phyloP scores from a whole-genome alignment of 2,329 filamentous ascomycete species.

The Cytospora paraplurivora region DNA sequence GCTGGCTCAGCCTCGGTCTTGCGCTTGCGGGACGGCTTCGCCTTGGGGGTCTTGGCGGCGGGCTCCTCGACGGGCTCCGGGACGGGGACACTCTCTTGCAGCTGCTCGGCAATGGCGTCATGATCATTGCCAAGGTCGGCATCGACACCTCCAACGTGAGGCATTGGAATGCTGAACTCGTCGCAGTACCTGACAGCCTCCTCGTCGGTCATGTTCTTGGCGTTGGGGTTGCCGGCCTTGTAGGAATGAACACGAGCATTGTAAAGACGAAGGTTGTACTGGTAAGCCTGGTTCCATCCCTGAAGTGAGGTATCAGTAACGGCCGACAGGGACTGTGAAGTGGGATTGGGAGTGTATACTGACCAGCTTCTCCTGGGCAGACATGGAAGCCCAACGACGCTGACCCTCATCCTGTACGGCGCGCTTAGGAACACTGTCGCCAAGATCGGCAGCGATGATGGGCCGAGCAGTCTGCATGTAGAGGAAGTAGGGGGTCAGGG shows the following conservation, averaged over 20 bases:
- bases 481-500: constrained; percentile 91
- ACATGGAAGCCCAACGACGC: constrained; percentile 81
- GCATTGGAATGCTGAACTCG: constrained; percentile 56
- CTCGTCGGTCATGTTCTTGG: constrained; percentile 63
- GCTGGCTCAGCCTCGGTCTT: constrained; percentile 50
- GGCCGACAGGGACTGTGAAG: background rate
- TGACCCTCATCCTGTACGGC: constrained; percentile 88
- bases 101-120: constrained; percentile 61
- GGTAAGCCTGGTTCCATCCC: constrained; percentile 68
- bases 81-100: constrained; percentile 48
- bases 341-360: constrained; percentile 30
- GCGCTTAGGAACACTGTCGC: constrained; percentile 74
- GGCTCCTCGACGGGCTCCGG: constrained; percentile 47
- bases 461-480: constrained; percentile 88
- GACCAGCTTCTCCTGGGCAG: constrained; percentile 67
- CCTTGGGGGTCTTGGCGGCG: constrained; percentile 59
- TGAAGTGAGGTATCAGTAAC: constrained; percentile 31
- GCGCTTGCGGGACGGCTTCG: constrained; percentile 54
- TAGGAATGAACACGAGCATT: constrained; percentile 67
- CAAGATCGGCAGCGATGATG: constrained; percentile 79
- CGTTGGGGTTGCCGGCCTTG: constrained; percentile 59
- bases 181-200: constrained; percentile 65
- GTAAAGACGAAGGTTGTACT: constrained; percentile 68
- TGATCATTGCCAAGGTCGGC: constrained; percentile 51
- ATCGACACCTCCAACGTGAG: constrained; percentile 49